Conservation (phyloP, 495 filamentous ascomycete genomes). For the Venustampulla echinocandica region DNA sequence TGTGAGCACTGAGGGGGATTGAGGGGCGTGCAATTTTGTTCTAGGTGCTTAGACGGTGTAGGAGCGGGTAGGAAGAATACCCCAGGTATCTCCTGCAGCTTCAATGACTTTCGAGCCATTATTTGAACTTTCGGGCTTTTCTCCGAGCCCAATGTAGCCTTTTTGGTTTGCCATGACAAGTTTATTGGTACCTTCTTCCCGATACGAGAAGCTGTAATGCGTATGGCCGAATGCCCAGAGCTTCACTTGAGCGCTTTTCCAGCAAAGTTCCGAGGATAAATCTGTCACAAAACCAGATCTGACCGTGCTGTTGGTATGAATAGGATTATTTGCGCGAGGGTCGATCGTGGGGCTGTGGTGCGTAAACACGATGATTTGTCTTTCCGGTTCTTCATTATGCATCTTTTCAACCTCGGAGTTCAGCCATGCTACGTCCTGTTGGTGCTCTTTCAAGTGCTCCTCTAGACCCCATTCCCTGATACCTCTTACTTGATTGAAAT, state of each 20-base stretch:
- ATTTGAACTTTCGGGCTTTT: no score
- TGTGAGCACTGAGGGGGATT: no score
- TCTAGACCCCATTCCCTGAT: constrained; percentile 40
- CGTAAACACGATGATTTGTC: constrained; percentile 40
- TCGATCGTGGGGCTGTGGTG: constrained; percentile 42
- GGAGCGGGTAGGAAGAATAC: no score
- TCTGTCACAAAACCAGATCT: constrained; percentile 39
- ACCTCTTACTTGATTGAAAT: constrained; percentile 44
- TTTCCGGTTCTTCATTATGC: constrained; percentile 23
- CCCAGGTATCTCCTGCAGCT: no score
- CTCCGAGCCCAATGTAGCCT: no score
- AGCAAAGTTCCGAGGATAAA: constrained; percentile 36
- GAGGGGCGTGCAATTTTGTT: no score
- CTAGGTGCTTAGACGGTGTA: no score
- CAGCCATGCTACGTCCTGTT: constrained; percentile 40
- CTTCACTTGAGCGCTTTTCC: constrained; percentile 32
- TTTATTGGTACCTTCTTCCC: constrained; percentile 9
- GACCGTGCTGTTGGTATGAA: constrained; percentile 33
- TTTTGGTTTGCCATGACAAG: constrained; percentile 26
- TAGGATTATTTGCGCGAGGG: constrained; percentile 30
- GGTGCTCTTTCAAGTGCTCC: constrained; percentile 31
- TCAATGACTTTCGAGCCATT: no score
- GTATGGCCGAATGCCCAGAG: constrained; percentile 53
- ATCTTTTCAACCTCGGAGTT: constrained; percentile 37
- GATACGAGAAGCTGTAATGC: constrained; percentile 43